Conservation (phyloP, 1,284 basidiomycete genomes). For the Austroboletus olivaceoglutinosus region DNA sequence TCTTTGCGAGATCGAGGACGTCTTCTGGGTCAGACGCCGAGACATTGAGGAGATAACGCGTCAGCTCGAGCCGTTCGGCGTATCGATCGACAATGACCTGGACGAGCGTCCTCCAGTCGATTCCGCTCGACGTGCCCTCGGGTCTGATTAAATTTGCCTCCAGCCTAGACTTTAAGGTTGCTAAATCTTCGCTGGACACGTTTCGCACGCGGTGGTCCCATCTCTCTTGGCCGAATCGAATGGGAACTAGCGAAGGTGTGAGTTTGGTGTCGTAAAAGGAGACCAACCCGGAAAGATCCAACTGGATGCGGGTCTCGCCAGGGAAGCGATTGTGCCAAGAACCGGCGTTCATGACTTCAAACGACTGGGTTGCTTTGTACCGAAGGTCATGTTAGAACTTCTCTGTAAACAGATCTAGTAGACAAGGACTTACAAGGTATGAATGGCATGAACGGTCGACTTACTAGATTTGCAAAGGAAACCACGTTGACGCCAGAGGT, state of each 20-base stretch:
- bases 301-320: conserved; percentile 36
- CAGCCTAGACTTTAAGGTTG: conserved; percentile 18
- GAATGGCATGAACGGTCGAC: background rate
- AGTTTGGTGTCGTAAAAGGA: conserved; percentile 37
- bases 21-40: background rate
- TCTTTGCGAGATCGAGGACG: conserved; percentile 13
- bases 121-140: conserved; percentile 27
- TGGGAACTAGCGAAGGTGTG: conserved; percentile 27
- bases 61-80: conserved; percentile 40
- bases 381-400: background rate
- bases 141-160: conserved; percentile 20
- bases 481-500: conserved; percentile 39
- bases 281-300: conserved; percentile 34
- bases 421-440: background rate
- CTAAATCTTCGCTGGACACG: conserved; percentile 26
- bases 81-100: conserved; percentile 44
- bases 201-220: conserved; percentile 32
- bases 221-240: conserved; percentile 26
- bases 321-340: conserved; percentile 38
- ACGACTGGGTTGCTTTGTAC: background rate
- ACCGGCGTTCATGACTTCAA: conserved; percentile 28
- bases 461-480: conserved; percentile 29
- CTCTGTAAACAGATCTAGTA: background rate
- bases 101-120: conserved; percentile 45
- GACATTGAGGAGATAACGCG: conserved; percentile 37